Percentiles rank a stretch among this genome's conserved stretches.
Conservation (phyloP, 768 basidiomycete genomes). For the Calocybe gangraenosa region DNA sequence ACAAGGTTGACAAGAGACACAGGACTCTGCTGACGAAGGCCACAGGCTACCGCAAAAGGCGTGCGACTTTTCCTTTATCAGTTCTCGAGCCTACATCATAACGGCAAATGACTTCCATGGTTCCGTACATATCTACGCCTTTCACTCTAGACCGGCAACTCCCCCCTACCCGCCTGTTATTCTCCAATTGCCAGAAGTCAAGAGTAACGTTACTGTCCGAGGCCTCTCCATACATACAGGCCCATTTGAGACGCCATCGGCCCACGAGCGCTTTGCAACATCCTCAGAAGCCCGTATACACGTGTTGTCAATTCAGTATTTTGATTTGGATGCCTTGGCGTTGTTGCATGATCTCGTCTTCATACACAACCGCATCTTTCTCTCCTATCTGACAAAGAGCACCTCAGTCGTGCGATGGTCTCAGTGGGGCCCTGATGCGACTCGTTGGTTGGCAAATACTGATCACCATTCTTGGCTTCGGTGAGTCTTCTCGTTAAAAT, state of each 20-base stretch:
- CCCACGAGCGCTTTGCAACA: constrained; percentile 20
- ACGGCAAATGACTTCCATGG: constrained; percentile 29
- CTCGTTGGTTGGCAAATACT: not conserved
- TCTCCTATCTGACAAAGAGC: not conserved
- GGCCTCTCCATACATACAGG: constrained; percentile 26
- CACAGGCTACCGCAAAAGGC: constrained; percentile 17
- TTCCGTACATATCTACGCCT: constrained; percentile 39
- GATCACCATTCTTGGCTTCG: constrained; percentile 12
- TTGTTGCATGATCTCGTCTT: not conserved
- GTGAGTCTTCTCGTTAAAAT: constrained; percentile 3
- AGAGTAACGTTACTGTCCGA: constrained; percentile 6
- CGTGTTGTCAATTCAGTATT: constrained; percentile 9
- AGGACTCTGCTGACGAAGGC: constrained; percentile 5
- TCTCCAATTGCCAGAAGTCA: constrained; percentile 16
- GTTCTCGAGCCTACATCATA: constrained; percentile 38
- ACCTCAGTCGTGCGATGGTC: not conserved
- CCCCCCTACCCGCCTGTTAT: constrained; percentile 9
- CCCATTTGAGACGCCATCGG: constrained; percentile 23
- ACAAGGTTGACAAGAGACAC: not conserved
- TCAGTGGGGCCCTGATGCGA: not conserved
- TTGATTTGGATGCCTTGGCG: not conserved
- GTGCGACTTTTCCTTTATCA: constrained; percentile 45
- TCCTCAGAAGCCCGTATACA: constrained; percentile 9
- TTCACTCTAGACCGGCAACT: constrained; percentile 17
- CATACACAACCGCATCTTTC: constrained; percentile 8